phyloP scores from a whole-genome alignment of 1,284 basidiomycete species.

The Malassezia sp. region DNA sequence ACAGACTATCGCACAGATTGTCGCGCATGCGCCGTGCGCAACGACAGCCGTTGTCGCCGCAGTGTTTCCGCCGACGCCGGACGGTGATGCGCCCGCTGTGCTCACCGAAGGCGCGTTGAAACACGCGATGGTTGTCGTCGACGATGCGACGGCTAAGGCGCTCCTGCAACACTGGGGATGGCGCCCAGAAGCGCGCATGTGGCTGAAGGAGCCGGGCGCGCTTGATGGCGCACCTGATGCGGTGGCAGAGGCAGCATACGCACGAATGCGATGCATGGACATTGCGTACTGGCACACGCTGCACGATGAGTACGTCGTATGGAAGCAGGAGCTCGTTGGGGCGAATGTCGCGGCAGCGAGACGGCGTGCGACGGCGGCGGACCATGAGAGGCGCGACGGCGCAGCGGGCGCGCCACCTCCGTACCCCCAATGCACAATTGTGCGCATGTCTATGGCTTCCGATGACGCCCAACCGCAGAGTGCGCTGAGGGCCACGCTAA shows the following conservation, averaged over 20 bases:
- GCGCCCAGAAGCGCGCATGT: not conserved
- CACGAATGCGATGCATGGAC: not conserved
- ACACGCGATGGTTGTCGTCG: constrained; percentile 6
- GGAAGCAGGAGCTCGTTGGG: constrained; percentile 5
- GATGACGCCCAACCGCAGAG: not conserved
- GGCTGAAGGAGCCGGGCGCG: too few species aligned
- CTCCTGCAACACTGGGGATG: not conserved
- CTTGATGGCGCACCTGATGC: not conserved
- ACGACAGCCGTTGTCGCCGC: too few species aligned
- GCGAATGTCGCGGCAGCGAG: constrained; percentile 2
- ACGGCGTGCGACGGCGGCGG: not conserved
- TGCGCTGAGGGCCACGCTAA: constrained; percentile 4
- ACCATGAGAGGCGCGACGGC: not conserved
- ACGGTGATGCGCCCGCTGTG: not conserved
- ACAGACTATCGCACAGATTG: too few species aligned
- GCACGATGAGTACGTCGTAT: constrained; percentile 5
- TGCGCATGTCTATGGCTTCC: too few species aligned
- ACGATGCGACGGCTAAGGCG: not conserved
- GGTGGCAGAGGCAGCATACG: not conserved
- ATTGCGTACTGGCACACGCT: not conserved
- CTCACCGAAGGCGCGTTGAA: not conserved
- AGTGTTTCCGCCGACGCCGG: not conserved
- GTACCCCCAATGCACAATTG: constrained; percentile 3
- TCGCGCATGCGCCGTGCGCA: too few species aligned
- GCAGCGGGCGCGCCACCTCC: not conserved